These are phyloP conservation scores for Cercospora sojina DNA, from an alignment of 2,329 filamentous ascomycete genomes.

Conservation along the genomic window DNA sequence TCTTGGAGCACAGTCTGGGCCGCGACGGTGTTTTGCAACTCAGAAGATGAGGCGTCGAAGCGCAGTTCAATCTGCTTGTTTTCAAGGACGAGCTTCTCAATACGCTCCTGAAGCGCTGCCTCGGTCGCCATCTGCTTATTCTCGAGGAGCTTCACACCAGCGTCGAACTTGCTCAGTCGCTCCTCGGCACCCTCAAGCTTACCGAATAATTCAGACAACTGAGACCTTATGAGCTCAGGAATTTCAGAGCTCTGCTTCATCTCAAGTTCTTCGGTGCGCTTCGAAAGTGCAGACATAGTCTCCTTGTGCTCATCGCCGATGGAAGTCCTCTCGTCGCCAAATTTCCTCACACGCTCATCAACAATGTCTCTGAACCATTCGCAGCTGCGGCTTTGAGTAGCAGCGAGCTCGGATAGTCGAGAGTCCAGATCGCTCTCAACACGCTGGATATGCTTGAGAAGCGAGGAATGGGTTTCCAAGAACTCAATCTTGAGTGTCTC, in stretches of 20 bases:
- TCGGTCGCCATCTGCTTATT: not conserved
- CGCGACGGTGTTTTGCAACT: not conserved
- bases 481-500: too few relatives aligned
- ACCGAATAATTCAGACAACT: fast-evolving
- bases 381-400: not conserved
- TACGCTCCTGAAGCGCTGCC: not conserved
- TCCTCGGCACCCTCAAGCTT: not conserved
- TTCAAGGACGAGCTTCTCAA: too few relatives aligned
- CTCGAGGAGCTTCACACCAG: not conserved
- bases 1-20: too few relatives aligned
- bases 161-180: not conserved
- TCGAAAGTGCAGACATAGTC: not conserved
- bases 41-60: not conserved
- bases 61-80: too few relatives aligned
- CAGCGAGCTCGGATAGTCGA: not conserved
- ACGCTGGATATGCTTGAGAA: too few relatives aligned
- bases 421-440: too few relatives aligned
- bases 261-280: not conserved
- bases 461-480: too few relatives aligned
- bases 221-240: not conserved
- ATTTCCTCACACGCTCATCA: not conserved
- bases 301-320: not conserved
- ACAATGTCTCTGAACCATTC: not conserved
- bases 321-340: not conserved
- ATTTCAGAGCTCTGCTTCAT: not conserved